A percentile compares a stretch with the other conserved stretches of the same genome.
phyloP scores from a whole-genome alignment of 768 basidiomycete species.

The Xerocomellus intermedius region DNA sequence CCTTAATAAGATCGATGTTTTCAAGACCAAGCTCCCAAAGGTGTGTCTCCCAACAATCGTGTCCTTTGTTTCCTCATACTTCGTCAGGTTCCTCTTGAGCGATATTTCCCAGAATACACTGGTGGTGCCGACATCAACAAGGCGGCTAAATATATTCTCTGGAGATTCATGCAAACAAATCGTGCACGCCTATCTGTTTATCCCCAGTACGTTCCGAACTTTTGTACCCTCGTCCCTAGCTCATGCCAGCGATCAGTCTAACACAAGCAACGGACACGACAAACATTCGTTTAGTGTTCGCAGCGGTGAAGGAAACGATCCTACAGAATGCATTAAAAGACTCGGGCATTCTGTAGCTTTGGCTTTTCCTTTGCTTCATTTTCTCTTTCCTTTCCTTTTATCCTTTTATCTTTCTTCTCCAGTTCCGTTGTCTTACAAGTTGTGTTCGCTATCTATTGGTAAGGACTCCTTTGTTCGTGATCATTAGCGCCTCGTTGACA shows the following conservation, averaged over 20 bases:
- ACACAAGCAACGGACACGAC: slow-evolving; percentile 89
- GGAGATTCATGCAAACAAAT: slow-evolving; percentile 94
- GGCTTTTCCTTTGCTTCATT: not conserved
- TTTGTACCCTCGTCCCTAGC: not conserved
- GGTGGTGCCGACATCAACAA: slow-evolving; percentile 90
- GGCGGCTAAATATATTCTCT: slow-evolving; percentile 91
- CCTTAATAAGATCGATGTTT: slow-evolving; percentile 73
- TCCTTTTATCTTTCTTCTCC: not conserved
- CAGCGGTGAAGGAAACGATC: slow-evolving; percentile 92
- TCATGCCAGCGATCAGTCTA: slow-evolving; percentile 41
- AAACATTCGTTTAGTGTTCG: slow-evolving; percentile 80
- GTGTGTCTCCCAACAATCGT: not conserved
- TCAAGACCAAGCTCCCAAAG: slow-evolving; percentile 71
- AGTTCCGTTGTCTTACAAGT: slow-evolving; percentile 9
- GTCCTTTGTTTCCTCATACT: not conserved
- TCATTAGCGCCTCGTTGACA: not conserved
- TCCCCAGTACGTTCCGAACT: slow-evolving; percentile 66
- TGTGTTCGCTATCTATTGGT: slow-evolving; percentile 30
- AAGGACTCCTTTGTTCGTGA: not conserved
- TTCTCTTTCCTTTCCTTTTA: not conserved
- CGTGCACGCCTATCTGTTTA: slow-evolving; percentile 82
- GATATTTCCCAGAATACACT: slow-evolving; percentile 85
- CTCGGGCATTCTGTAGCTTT: slow-evolving; percentile 67
- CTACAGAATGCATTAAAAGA: slow-evolving; percentile 85
- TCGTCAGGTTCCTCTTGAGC: slow-evolving; percentile 64